A percentile compares a stretch with the other conserved stretches of the same genome.
phyloP scores from a whole-genome alignment of 2,329 filamentous ascomycete species.

The Ophiosphaerella korrae region DNA sequence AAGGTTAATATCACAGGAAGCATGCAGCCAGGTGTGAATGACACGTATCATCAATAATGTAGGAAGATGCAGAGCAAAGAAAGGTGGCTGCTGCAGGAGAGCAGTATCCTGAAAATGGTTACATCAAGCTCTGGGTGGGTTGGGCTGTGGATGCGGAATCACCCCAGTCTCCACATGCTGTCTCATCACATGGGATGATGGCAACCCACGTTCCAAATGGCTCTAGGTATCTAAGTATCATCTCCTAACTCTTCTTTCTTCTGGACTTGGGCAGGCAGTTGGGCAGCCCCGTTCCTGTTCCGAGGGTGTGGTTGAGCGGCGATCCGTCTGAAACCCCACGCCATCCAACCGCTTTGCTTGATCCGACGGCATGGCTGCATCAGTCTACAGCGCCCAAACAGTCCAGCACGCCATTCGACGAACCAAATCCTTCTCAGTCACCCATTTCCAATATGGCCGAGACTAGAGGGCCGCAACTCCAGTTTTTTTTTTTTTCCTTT shows the following conservation, averaged over 20 bases:
- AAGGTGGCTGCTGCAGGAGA: background rate
- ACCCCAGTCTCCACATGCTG: no score
- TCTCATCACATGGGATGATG: background rate
- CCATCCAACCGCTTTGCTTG: slow-evolving; percentile 1
- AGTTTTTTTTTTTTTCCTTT: no score
- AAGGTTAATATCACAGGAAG: no score
- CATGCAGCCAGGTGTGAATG: no score
- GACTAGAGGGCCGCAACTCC: background rate
- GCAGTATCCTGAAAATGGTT: background rate
- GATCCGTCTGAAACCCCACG: slow-evolving; percentile 3
- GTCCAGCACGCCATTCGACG: background rate
- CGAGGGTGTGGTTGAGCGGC: slow-evolving; percentile 9
- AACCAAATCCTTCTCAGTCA: background rate
- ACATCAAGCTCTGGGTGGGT: background rate
- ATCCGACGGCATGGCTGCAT: slow-evolving; percentile 9
- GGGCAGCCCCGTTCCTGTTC: background rate
- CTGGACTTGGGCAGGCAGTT: no score
- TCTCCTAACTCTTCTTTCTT: no score
- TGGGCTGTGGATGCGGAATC: no score
- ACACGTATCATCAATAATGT: background rate
- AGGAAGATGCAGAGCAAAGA: background rate
- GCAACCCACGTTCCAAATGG: no score
- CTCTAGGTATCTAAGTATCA: no score
- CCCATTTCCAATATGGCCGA: background rate
- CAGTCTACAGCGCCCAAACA: background rate